A percentile compares a stretch with the other conserved stretches of the same genome.
Evolutionary conservation across 805 yeast genomes (phyloP).

Genomic region (Blastobotrys terrestris): DNA sequence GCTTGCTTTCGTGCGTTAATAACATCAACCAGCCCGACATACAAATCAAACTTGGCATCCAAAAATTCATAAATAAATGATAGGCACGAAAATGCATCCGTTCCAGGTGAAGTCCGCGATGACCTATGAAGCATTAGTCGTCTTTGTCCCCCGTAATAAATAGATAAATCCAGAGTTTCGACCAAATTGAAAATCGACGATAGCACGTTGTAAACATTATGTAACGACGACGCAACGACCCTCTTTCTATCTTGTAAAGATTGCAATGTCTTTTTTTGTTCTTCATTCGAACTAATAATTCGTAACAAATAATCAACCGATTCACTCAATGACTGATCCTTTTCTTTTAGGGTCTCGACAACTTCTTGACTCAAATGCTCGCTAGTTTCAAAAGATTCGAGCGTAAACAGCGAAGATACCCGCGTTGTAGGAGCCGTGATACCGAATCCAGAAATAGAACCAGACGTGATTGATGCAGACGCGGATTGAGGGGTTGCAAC

Average conservation of each 20-base stretch:
- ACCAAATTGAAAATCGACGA: conserved; percentile 33
- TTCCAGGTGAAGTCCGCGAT: conserved; percentile 1
- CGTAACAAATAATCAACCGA: conserved; percentile 5
- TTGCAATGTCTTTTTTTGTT: conserved; percentile 6
- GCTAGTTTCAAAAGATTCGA: conserved; percentile 18
- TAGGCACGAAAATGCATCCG: conserved; percentile 7
- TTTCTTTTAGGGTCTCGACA: conserved; percentile 13
- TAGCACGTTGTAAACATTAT: conserved; percentile 12
- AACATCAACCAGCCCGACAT: conserved; percentile 9
- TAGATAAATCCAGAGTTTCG: conserved; percentile 25
- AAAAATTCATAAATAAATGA: conserved; percentile 56
- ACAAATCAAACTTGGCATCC: conserved; percentile 52
- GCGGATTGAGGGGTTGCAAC: conserved; percentile 6
- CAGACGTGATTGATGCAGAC: conserved; percentile 1
- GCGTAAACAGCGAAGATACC: conserved; percentile 6
- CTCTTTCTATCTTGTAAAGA: conserved; percentile 13
- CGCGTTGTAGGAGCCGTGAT: background rate
- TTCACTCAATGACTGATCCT: conserved; percentile 6
- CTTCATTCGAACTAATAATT: background rate
- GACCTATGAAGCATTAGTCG: conserved; percentile 6
- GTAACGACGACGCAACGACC: conserved; percentile 13
- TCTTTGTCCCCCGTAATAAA: conserved; percentile 15
- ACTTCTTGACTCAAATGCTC: conserved; percentile 13
- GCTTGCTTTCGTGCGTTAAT: conserved; percentile 5
- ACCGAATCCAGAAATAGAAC: conserved; percentile 4